Evolutionary conservation across 345 rosid genomes (phyloP).

Genomic region (Euphorbia tirucalli): DNA sequence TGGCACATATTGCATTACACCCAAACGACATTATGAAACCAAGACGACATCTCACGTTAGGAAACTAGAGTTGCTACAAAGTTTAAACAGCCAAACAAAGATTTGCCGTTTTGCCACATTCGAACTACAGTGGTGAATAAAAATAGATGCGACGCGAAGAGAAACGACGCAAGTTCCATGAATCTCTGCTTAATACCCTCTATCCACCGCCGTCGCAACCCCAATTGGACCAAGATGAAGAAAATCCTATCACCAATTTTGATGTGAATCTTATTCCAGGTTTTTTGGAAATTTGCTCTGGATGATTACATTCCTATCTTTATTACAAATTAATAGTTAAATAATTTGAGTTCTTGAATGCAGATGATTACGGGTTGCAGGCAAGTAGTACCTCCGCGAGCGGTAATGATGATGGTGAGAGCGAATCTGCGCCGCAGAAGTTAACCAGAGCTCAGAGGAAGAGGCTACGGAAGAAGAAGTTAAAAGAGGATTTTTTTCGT

Average conservation of each 20-base stretch:
- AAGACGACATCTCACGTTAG: no score
- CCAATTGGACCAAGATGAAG: constrained; percentile 19
- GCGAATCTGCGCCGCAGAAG: constrained; percentile 31
- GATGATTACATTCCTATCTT: neutral
- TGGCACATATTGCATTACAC: no score
- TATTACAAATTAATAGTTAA: neutral
- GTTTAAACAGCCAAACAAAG: no score
- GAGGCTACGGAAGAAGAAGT: constrained; percentile 62
- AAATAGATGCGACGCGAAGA: constrained; percentile 40
- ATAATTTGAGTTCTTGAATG: neutral
- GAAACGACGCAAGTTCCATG: constrained; percentile 56
- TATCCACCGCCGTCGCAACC: constrained; percentile 48
- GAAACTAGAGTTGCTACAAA: no score
- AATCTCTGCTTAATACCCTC: constrained; percentile 58
- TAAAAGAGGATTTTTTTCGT: constrained; percentile 53
- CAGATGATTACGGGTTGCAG: constrained; percentile 44
- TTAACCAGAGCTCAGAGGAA: constrained; percentile 73
- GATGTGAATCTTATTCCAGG: constrained; percentile 50
- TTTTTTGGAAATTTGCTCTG: neutral
- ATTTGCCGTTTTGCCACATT: no score
- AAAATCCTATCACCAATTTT: constrained; percentile 16
- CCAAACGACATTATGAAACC: no score
- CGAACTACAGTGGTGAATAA: neutral
- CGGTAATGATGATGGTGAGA: constrained; percentile 20
- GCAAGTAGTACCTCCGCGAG: constrained; percentile 22